phyloP scores from a whole-genome alignment of 2,329 filamentous ascomycete genomes.

The Aureobasidium sp. region DNA sequence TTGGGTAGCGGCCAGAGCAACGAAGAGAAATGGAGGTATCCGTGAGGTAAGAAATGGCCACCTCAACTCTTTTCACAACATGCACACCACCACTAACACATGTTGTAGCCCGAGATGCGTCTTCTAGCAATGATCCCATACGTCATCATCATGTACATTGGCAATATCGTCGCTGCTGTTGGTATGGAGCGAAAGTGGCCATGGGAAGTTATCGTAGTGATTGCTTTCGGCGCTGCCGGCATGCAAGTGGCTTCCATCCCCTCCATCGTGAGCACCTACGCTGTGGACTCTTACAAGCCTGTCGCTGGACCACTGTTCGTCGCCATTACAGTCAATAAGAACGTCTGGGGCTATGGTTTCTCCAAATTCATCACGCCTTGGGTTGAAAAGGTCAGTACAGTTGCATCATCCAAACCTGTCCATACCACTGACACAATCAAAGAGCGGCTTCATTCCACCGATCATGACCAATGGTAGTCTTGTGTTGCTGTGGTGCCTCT shows the following conservation, averaged over 20 bases:
- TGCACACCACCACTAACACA: background rate
- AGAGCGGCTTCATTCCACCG: slow-evolving; percentile 58
- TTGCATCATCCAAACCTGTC: too few species aligned
- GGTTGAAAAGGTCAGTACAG: too few species aligned
- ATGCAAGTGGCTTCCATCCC: slow-evolving; percentile 69
- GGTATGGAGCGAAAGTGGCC: slow-evolving; percentile 47
- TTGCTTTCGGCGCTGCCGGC: slow-evolving; percentile 63
- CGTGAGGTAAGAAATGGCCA: slow-evolving; percentile 49
- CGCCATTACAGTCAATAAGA: slow-evolving; percentile 69
- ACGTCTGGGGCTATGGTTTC: slow-evolving; percentile 69
- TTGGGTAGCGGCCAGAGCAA: slow-evolving; percentile 62
- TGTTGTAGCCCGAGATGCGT: slow-evolving; percentile 24
- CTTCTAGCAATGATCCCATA: slow-evolving; percentile 56
- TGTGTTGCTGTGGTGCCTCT: slow-evolving; percentile 59
- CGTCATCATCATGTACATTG: slow-evolving; percentile 58
- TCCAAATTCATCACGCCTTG: slow-evolving; percentile 53
- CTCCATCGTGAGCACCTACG: slow-evolving; percentile 64
- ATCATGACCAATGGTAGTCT: slow-evolving; percentile 68
- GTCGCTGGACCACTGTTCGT: slow-evolving; percentile 67
- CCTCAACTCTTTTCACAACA: background rate
- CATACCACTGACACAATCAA: too few species aligned
- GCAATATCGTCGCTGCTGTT: slow-evolving; percentile 61
- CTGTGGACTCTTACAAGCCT: slow-evolving; percentile 71
- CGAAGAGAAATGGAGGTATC: slow-evolving; percentile 59
- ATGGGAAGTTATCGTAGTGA: slow-evolving; percentile 62